Evolutionary conservation across 768 basidiomycete genomes (phyloP).

Genomic region (Boletus bicolor): DNA sequence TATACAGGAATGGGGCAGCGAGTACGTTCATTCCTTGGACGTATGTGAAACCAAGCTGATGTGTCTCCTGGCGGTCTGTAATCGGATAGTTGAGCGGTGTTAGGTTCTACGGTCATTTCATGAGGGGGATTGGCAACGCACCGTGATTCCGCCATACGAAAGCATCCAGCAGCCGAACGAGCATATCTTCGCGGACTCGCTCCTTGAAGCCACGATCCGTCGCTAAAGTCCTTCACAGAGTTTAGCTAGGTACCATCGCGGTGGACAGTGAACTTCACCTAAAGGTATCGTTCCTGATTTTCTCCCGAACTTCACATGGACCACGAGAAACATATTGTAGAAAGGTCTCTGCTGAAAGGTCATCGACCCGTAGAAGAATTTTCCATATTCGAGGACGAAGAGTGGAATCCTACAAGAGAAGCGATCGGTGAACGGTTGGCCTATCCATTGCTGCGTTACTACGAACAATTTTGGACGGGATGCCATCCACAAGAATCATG

Average conservation of each 20-base stretch:
- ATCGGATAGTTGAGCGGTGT: background rate
- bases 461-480: slow-evolving; percentile 74
- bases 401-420: slow-evolving; percentile 60
- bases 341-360: slow-evolving; percentile 72
- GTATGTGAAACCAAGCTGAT: slow-evolving; percentile 89
- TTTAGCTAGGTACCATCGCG: background rate
- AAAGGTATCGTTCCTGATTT: slow-evolving; percentile 96
- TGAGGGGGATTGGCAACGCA: slow-evolving; percentile 28
- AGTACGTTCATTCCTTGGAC: slow-evolving; percentile 99
- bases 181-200: slow-evolving; percentile 94
- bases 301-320: slow-evolving; percentile 84
- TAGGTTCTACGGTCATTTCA: background rate
- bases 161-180: slow-evolving; percentile 92
- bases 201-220: slow-evolving; percentile 98
- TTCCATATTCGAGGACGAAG: slow-evolving; percentile 94
- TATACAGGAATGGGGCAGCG: slow-evolving; percentile 95
- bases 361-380: slow-evolving; percentile 79
- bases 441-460: background rate
- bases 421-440: background rate
- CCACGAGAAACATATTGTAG: slow-evolving; percentile 77
- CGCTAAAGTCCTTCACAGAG: slow-evolving; percentile 66
- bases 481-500: slow-evolving; percentile 87
- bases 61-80: slow-evolving; percentile 70
- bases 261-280: slow-evolving; percentile 46
- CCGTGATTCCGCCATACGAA: slow-evolving; percentile 97